A percentile compares a stretch with the other conserved stretches of the same genome.
Evolutionary conservation across 768 basidiomycete genomes (phyloP).

Genomic region (Xerocomellus amylosporus): DNA sequence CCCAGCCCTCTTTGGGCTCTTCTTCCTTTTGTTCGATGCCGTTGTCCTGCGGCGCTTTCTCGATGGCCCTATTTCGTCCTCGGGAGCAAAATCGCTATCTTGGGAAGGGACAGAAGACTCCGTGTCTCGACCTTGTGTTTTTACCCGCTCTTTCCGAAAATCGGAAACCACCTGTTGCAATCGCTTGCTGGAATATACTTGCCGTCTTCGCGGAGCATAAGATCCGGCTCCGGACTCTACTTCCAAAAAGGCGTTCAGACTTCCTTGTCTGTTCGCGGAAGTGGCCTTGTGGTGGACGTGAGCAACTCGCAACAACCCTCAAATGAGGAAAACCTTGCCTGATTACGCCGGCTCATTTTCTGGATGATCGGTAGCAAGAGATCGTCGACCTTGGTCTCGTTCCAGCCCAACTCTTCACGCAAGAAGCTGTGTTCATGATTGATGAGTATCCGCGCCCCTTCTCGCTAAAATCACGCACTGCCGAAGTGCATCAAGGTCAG

Average conservation of each 20-base stretch:
- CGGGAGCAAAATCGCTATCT: slow-evolving; percentile 29
- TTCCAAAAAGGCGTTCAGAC: slow-evolving; percentile 73
- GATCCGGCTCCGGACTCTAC: slow-evolving; percentile 63
- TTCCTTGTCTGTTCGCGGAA: slow-evolving; percentile 72
- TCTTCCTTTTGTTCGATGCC: slow-evolving; percentile 13
- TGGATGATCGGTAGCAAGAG: slow-evolving; percentile 90
- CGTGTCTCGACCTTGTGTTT: slow-evolving; percentile 14
- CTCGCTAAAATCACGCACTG: slow-evolving; percentile 45
- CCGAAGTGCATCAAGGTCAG: slow-evolving; percentile 92
- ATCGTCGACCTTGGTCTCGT: slow-evolving; percentile 80
- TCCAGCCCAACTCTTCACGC: slow-evolving; percentile 78
- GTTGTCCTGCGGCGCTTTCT: slow-evolving; percentile 34
- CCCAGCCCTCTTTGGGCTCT: background rate
- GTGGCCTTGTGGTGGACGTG: slow-evolving; percentile 41
- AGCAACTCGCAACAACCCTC: background rate
- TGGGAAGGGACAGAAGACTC: slow-evolving; percentile 19
- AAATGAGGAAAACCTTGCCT: slow-evolving; percentile 42
- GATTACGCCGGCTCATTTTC: slow-evolving; percentile 77
- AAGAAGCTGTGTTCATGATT: slow-evolving; percentile 51
- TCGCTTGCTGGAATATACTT: slow-evolving; percentile 82
- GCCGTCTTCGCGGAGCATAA: slow-evolving; percentile 72
- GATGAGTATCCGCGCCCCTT: slow-evolving; percentile 13
- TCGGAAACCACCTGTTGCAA: slow-evolving; percentile 84
- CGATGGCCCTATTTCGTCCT: slow-evolving; percentile 24
- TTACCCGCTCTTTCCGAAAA: slow-evolving; percentile 54